phyloP scores from a whole-genome alignment of 352 stramenopile species.

The Pythium dissotocum region DNA sequence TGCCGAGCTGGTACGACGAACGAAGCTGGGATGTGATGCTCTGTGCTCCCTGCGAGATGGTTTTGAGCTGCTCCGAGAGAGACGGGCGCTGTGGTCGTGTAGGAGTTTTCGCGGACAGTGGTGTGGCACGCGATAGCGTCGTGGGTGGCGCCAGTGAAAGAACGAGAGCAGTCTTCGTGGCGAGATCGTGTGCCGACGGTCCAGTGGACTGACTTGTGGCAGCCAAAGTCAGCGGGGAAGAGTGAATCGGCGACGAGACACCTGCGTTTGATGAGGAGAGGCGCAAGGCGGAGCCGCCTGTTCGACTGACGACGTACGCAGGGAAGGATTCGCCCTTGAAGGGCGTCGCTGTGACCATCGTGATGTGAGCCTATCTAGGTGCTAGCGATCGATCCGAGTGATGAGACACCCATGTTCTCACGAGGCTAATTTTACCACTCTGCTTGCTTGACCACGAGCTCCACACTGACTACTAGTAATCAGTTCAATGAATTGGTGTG shows the following conservation, averaged over 20 bases:
- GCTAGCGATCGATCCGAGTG: not conserved
- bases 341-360: conserved; percentile 17
- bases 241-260: not conserved
- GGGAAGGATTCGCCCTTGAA: conserved; percentile 75
- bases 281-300: not conserved
- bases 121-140: not conserved
- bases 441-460: too few species aligned
- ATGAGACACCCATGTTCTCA: not conserved
- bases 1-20: conserved; percentile 43
- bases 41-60: conserved; percentile 51
- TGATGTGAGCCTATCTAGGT: too few species aligned
- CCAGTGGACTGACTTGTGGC: not conserved
- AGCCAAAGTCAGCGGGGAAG: not conserved
- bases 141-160: not conserved
- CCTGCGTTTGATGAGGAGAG: not conserved
- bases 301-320: conserved; percentile 49
- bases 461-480: too few species aligned
- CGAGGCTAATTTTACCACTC: too few species aligned
- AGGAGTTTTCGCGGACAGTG: conserved; percentile 3
- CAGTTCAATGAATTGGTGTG: too few species aligned
- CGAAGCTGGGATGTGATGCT: conserved; percentile 54
- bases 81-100: conserved; percentile 36
- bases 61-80: conserved; percentile 62
- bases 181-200: conserved; percentile 8
- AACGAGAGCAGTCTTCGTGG: not conserved